These are phyloP conservation scores for Obelidium mucronatum DNA, from an alignment of 192 early-diverging fungal genomes.

Conservation along the genomic window DNA sequence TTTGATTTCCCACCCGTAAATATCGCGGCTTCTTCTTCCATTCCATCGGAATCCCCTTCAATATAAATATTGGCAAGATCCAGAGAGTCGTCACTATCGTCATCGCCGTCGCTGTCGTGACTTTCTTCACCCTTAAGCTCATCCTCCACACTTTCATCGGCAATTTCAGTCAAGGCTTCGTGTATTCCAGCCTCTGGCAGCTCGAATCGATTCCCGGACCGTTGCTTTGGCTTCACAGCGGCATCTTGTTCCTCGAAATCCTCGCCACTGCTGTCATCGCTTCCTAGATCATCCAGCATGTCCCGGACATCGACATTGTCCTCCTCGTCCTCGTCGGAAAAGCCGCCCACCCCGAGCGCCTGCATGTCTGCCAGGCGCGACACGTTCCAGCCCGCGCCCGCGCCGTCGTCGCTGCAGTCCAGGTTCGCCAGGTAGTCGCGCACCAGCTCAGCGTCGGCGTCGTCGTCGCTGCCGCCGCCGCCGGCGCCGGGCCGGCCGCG, in stretches of 20 bases:
- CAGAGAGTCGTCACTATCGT: not conserved
- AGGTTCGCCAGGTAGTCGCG: constrained; percentile 9
- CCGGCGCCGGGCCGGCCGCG: not conserved
- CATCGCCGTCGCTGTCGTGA: not conserved
- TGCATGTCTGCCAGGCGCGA: not conserved
- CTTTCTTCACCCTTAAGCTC: constrained; percentile 19
- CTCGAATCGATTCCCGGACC: not conserved
- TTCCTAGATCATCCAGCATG: not conserved
- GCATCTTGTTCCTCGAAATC: constrained; percentile 40
- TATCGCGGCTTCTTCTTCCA: constrained; percentile 15
- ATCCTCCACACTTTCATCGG: constrained; percentile 26
- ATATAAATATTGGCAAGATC: constrained; percentile 12
- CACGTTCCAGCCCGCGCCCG: not conserved
- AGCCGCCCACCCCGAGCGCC: constrained; percentile 9
- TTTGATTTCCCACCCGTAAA: constrained; percentile 33
- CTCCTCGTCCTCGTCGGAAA: not conserved
- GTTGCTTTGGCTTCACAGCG: constrained; percentile 31
- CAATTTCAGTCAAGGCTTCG: constrained; percentile 21
- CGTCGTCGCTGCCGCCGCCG: not conserved
- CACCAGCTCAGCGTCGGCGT: not conserved
- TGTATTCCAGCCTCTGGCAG: constrained; percentile 25
- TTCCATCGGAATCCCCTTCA: constrained; percentile 37
- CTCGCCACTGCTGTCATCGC: constrained; percentile 4
- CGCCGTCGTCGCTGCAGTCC: not conserved
- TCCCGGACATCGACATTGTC: not conserved